Base-by-base conservation (phyloP, 805 yeast species). In the Metschnikowia orientalis region DNA sequence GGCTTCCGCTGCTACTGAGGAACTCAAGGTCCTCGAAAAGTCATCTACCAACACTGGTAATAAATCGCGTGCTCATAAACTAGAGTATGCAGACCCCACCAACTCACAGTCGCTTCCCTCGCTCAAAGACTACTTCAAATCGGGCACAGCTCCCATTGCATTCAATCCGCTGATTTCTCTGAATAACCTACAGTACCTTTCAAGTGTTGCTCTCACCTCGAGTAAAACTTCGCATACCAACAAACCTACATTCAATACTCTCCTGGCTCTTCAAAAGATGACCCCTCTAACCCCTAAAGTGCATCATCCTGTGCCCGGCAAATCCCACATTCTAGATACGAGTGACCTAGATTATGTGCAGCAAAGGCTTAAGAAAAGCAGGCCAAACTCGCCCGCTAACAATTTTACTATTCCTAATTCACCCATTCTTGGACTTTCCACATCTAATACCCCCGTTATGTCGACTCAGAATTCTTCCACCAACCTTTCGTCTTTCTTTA, bases 261-360 rank as follows among this genome's bases (percentile, higher is more conserved):
- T 68, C 26, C 58, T 67, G 29, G 69, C 82, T 3, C 53, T 79
- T 34, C 83, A 78, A 50, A 64, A 79, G 49, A 74, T 78, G 80
- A 78, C 82, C 0, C 83, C 53, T 32, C 35, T 51, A 18, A 44
- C 35, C 13, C 45, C 42, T 6, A 43, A 41, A 5, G 33, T 40
- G 18, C 46, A 39, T 11, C 47, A 37, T 16, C 50, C 50, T 2
- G 39, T 48, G 14, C 42, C 52, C 12, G 32, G 43, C 15, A 30
- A 47, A 12, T 26, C 47, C 10, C 51, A 43, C 15, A 39, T 44
- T 4, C 48, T 59, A 18, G 70, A 72, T 32, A 71, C 69, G 35
- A 57, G 72, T 6, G 76, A 71, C 38, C 50, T 73, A 30, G 75
- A 69, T 34, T 67, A 67, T 37, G 69, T 68, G 32, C 67, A 61